Evolutionary conservation across 139 green algal species (phyloP), one percentile per base, ranked within the genome.

Genomic region (Zygnema circumcarinatum): DNA sequence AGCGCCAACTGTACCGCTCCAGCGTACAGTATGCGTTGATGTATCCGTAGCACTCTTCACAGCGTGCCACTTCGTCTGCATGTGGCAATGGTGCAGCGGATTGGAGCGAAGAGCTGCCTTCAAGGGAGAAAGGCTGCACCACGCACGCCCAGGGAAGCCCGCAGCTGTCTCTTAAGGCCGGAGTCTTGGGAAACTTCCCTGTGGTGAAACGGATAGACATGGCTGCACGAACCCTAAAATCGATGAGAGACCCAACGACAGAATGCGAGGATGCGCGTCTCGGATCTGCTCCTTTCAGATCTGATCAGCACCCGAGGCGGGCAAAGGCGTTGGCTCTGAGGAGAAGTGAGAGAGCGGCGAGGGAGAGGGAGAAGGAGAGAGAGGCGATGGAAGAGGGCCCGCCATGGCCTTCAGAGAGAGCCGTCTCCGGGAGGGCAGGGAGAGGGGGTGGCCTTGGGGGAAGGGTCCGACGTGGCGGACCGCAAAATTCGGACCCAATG

Each of bases 111-210:
- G 74, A 54, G 33, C 67, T 72, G 74, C 42, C 83, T 21, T 87
- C 83, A 1, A 56, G 16, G 16, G 86, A 88, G 78, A 95, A 92
- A 0, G 93, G 93, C 82, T 95, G 92, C 31, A 92, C 84, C 20
- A 95, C 82, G 31, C 91, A 92, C 1, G 87, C 87, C 79, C 95
- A 93, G 2, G 95, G 95, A 7, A 97, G 78, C 32, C 94, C 93
- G 38, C 92, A 94, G 16, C 91, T 86, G 2, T 95, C 92, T 62
- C 94, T 93, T 20, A 97, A 33, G 42, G 38, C 52, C 20, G 32
- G 62, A 38, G 86, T 47, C 7, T 21, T 7, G 29, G 86, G 86
- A 74, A 90, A 90, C 35, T 84, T 67, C 29, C 81, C 81, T 22
- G 78, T 32, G 11, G 86, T 85, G 35, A 90, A 88, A 16, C 86